These are phyloP conservation scores for Tephrocybe sp. DNA, from an alignment of 768 basidiomycete species.

Conservation along the genomic window DNA sequence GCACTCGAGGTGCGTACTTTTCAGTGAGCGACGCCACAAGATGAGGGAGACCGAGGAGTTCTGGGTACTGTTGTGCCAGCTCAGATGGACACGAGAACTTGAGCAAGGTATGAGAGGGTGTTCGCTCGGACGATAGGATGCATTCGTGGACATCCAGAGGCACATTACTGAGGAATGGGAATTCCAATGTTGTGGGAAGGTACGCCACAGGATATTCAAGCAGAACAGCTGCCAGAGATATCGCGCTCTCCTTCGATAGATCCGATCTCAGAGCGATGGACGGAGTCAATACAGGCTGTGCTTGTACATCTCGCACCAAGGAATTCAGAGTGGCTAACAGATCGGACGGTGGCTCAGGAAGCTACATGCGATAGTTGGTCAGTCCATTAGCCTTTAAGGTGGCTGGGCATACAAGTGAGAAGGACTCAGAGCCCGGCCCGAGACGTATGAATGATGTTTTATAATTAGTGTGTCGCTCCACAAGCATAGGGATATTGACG, in stretches of 20 bases:
- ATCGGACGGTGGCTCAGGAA: constrained; percentile 14
- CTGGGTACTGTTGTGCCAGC: constrained; percentile 20
- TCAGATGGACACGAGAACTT: constrained; percentile 58
- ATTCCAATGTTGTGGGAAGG: constrained; percentile 27
- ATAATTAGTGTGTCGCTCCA: not conserved
- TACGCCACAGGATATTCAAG: constrained; percentile 66
- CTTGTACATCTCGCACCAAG: constrained; percentile 5
- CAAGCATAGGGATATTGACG: constrained; percentile 38
- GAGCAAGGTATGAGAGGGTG: constrained; percentile 37
- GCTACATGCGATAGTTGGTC: constrained; percentile 12
- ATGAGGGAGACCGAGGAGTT: constrained; percentile 18
- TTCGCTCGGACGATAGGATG: constrained; percentile 19
- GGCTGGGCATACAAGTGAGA: constrained; percentile 11
- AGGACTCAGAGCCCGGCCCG: constrained; percentile 12
- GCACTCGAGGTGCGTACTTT: constrained; percentile 35
- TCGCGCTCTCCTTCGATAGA: constrained; percentile 26
- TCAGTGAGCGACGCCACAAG: constrained; percentile 30
- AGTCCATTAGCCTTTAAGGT: too few relatives aligned
- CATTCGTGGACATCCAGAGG: constrained; percentile 54
- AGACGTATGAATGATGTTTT: constrained; percentile 17
- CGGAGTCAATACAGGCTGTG: not conserved
- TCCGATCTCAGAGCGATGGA: constrained; percentile 29
- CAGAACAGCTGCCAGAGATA: constrained; percentile 59
- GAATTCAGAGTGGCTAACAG: constrained; percentile 13
- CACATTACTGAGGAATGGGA: constrained; percentile 44